Evolutionary conservation across 2,329 filamentous ascomycete genomes (phyloP).

Genomic region (Juglanconis sp.): DNA sequence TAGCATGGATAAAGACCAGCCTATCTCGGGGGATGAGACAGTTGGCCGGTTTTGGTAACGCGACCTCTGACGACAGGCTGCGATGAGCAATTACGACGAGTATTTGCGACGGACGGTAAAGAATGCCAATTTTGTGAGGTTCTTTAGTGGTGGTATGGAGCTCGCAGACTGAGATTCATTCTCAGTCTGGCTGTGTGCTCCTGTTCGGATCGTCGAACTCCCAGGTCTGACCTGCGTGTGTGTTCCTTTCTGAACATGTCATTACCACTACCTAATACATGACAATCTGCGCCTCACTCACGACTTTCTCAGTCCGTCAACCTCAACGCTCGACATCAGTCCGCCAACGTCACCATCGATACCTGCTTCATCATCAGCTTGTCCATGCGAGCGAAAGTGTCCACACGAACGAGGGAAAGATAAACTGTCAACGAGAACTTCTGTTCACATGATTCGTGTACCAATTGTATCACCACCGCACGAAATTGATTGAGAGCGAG

Average conservation of each 20-base stretch:
- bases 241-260: background rate
- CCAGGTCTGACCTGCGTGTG: background rate
- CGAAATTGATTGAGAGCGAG: too few species aligned
- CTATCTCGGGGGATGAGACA: conserved; percentile 20
- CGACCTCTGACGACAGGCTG: background rate
- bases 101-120: background rate
- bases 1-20: conserved; percentile 21
- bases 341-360: background rate
- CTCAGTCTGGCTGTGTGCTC: background rate
- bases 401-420: too few species aligned
- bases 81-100: background rate
- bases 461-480: too few species aligned
- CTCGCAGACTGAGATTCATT: background rate
- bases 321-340: background rate
- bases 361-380: background rate
- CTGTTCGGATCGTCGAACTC: background rate
- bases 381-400: background rate
- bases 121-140: background rate
- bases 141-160: background rate
- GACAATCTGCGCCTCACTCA: background rate
- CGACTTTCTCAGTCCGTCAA: background rate
- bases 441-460: too few species aligned
- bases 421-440: too few species aligned
- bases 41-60: conserved; percentile 9
- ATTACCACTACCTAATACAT: background rate